A percentile compares a stretch with the other conserved stretches of the same genome.
These are phyloP conservation scores for Sistotremastrum suecicum DNA, from an alignment of 768 basidiomycete species.

Conservation along the genomic window DNA sequence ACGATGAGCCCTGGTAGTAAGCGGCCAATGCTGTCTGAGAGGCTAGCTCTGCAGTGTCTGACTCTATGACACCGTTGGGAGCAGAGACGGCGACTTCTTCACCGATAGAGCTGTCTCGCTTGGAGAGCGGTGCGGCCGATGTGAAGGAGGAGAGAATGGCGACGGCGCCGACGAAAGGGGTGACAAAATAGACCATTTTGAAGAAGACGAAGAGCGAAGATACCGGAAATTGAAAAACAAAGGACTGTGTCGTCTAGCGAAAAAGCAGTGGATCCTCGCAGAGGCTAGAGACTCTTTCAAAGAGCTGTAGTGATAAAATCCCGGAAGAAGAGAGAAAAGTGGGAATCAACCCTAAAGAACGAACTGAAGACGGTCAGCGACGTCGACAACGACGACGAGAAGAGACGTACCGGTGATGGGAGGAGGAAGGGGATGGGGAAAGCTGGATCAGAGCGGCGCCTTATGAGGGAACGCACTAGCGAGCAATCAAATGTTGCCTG, in stretches of 20 bases:
- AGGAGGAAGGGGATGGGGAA: constrained; percentile 18
- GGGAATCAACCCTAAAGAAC: constrained; percentile 29
- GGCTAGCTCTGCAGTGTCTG: constrained; percentile 23
- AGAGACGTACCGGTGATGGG: constrained; percentile 17
- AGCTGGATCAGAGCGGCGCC: constrained; percentile 9
- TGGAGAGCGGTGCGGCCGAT: constrained; percentile 33
- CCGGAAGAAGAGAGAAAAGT: not conserved
- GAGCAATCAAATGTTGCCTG: no score
- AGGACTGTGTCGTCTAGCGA: not conserved
- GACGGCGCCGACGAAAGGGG: constrained; percentile 38
- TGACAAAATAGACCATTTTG: constrained; percentile 44
- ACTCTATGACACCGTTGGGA: constrained; percentile 29
- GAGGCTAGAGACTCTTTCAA: constrained; percentile 9
- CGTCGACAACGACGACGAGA: constrained; percentile 48
- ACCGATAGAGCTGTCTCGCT: constrained; percentile 6
- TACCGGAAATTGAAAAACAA: constrained; percentile 21
- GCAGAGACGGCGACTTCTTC: constrained; percentile 28
- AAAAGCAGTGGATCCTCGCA: not conserved
- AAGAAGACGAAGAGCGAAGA: constrained; percentile 43
- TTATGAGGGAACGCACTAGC: not conserved
- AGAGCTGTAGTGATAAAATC: constrained; percentile 5
- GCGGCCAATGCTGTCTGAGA: constrained; percentile 3
- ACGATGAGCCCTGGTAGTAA: constrained; percentile 5
- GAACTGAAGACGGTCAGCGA: constrained; percentile 32
- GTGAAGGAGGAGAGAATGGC: constrained; percentile 38